Percentiles rank a stretch among this genome's conserved stretches.
phyloP scores from a whole-genome alignment of 805 yeast species.

The Cyberlindnera xishuangbannaensis region DNA sequence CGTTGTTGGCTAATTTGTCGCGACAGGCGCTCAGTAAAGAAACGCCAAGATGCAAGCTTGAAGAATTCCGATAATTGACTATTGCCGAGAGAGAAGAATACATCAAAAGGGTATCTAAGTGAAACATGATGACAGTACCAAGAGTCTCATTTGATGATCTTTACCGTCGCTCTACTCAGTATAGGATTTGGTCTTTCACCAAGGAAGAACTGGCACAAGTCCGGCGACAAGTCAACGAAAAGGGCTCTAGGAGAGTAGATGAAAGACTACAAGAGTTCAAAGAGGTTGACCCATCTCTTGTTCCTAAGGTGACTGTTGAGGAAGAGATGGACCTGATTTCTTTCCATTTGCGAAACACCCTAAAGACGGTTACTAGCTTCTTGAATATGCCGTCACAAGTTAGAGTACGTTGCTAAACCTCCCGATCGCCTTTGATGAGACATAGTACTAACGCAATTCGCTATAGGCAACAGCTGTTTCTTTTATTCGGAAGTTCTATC shows the following conservation, averaged over 20 bases:
- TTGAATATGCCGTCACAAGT: constrained; percentile 87
- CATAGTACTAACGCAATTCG: too few relatives aligned
- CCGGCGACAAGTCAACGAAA: constrained; percentile 45
- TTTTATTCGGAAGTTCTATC: constrained; percentile 74
- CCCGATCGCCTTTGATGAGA: too few relatives aligned
- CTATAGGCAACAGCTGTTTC: constrained; percentile 87
- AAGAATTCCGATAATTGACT: too few relatives aligned
- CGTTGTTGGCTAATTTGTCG: too few relatives aligned
- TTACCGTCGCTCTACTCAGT: constrained; percentile 84
- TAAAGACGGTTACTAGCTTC: constrained; percentile 55
- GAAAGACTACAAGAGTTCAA: constrained; percentile 28
- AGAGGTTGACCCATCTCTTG: constrained; percentile 27
- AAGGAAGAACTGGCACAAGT: constrained; percentile 44
- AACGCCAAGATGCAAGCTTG: too few relatives aligned
- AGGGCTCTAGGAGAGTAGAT: constrained; percentile 37
- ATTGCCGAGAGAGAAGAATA: too few relatives aligned
- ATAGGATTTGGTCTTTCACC: constrained; percentile 79
- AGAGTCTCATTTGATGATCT: constrained; percentile 62
- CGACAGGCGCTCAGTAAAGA: too few relatives aligned
- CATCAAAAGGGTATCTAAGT: too few relatives aligned
- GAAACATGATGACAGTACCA: background rate
- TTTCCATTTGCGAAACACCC: constrained; percentile 68
- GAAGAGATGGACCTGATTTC: constrained; percentile 69
- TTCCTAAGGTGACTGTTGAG: constrained; percentile 42
- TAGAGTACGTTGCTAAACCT: too few relatives aligned